Evolutionary conservation across 148 eudicot genomes (phyloP).

Genomic region (Gaultheria prostrata): DNA sequence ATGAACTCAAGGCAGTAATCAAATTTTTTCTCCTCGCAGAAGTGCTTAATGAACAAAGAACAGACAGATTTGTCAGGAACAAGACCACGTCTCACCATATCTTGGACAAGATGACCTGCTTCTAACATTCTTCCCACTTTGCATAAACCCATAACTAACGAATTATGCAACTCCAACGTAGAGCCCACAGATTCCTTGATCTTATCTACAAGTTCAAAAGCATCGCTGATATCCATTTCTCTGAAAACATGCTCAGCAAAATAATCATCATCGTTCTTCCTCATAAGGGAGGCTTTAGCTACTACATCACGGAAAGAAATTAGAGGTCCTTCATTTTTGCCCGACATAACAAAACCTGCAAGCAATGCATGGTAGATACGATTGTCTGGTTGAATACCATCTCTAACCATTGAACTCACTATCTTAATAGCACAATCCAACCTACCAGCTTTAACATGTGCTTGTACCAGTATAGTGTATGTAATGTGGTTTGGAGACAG

Average conservation of each 20-base stretch:
- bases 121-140: conserved; percentile 27
- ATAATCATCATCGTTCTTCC: neutral
- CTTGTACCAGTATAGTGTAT: conserved; percentile 19
- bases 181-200: conserved; percentile 9
- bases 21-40: conserved; percentile 14
- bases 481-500: conserved; percentile 25
- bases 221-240: conserved; percentile 14
- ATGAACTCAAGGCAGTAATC: conserved; percentile 21
- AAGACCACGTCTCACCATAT: conserved; percentile 22
- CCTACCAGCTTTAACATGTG: conserved; percentile 25
- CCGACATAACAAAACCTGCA: conserved; percentile 14
- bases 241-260: conserved; percentile 4
- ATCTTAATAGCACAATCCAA: conserved; percentile 22
- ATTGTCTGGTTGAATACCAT: conserved; percentile 17
- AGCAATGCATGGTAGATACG: conserved; percentile 17
- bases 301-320: conserved; percentile 6
- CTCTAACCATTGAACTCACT: conserved; percentile 24
- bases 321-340: neutral
- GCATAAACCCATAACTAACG: conserved; percentile 23
- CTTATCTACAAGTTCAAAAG: conserved; percentile 14
- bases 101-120: conserved; percentile 19
- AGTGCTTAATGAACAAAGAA: conserved; percentile 19
- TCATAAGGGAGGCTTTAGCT: neutral
- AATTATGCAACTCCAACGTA: conserved; percentile 12
- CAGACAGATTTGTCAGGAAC: conserved; percentile 19